Evolutionary conservation across 345 rosid genomes (phyloP), one percentile per base, ranked within the genome.

Genomic region (Nasturtium officinale): DNA sequence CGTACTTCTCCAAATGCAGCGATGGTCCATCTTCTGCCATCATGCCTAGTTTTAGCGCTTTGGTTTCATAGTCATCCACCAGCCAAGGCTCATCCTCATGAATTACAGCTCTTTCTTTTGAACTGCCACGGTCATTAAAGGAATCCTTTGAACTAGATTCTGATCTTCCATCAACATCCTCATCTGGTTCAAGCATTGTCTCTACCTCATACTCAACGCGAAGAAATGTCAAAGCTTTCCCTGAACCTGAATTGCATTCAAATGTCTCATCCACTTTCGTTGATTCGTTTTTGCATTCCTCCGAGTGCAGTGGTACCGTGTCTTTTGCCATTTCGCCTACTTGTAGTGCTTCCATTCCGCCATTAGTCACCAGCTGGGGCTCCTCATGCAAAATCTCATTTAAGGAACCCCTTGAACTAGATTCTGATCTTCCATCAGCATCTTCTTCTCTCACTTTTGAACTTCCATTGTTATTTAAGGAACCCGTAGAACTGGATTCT

Each of bases 151-250:
- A 75, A 7, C 33, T 69, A 35, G 65, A 45, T 68, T 45, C 59
- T 58, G 78, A 50, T 59, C 13, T 45, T 63, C 26, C 56, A 63
- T 73, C 38, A 25, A 5, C 55, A 59, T 59, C 62, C 20, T 52
- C 32, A 2, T 68, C 33, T 35, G 17, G 46, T 48, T 71, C 55
- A 48, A 28, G 55, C 38, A 30, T 38, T 21, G 38, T 77, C 53
- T 38, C 61, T 35, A 8, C 50, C 67, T 77, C 76, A 63, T 50
- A 12, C 6, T 21, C 52, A 40, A 3, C 65, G 35, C 1, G 59
- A 54, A 69, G 59, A 35, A 76, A 76, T 7, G 80, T 57, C 58
- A 57, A 64, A 57, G 61, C 26, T 77, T 55, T 77, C 38, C 37
- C 72, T 20, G 67, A 58, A 20, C 37, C 67, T 28, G 72, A 57